Evolutionary conservation across 108 stramenopile genomes (phyloP).

Genomic region (Aurantiochytrium sp.): DNA sequence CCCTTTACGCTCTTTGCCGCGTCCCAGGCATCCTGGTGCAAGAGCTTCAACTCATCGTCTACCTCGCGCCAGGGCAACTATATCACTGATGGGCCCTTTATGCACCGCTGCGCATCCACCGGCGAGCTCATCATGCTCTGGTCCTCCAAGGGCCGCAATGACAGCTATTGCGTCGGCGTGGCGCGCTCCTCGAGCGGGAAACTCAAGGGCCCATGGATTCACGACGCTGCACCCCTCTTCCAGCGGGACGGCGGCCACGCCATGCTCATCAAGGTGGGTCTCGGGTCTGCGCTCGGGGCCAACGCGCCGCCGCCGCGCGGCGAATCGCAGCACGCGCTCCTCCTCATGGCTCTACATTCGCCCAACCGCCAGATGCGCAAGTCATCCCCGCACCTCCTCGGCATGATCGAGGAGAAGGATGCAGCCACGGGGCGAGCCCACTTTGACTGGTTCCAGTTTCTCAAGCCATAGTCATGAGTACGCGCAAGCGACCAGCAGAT

Average conservation of each 20-base stretch:
- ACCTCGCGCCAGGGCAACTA: not conserved
- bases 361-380: slow-evolving; percentile 22
- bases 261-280: not conserved
- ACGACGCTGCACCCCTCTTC: not conserved
- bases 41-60: not conserved
- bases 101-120: not conserved
- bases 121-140: not conserved
- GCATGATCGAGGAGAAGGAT: not conserved
- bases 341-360: not conserved
- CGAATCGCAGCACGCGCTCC: not conserved
- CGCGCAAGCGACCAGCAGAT: no score
- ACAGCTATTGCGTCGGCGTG: not conserved
- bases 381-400: not conserved
- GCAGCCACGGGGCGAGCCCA: not conserved
- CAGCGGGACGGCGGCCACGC: slow-evolving; percentile 9
- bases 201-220: not conserved
- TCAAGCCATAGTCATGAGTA: not conserved
- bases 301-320: no score
- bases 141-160: slow-evolving; percentile 15
- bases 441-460: slow-evolving; percentile 5
- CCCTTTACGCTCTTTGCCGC: not conserved
- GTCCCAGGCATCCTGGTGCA: slow-evolving; percentile 12
- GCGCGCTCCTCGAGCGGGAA: not conserved
- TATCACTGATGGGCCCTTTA: slow-evolving; percentile 18
- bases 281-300: no score